phyloP scores from a whole-genome alignment of 129 eudicot genomes.

The Helianthus tuberosus region DNA sequence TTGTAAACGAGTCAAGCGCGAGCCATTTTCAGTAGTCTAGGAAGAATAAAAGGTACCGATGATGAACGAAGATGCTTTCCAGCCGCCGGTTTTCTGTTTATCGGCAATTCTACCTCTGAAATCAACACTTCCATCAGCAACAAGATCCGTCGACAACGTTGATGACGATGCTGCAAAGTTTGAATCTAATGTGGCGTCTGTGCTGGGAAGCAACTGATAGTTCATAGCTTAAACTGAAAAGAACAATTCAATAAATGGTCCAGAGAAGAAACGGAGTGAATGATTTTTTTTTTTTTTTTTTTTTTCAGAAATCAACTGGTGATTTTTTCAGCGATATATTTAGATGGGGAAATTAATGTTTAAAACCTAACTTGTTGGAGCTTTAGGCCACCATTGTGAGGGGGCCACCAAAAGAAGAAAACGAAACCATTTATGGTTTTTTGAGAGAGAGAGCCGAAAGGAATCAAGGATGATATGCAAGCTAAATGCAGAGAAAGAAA shows the following conservation, averaged over 20 bases:
- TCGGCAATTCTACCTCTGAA: constrained; percentile 61
- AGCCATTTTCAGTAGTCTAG: too few relatives aligned
- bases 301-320: not conserved
- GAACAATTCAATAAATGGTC: not conserved
- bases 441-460: too few relatives aligned
- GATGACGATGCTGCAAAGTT: constrained; percentile 5
- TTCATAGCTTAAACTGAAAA: not conserved
- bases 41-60: constrained; percentile 40
- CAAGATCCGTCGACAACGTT: constrained; percentile 37
- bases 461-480: too few relatives aligned
- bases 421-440: too few relatives aligned
- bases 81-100: constrained; percentile 67
- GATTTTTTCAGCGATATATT: constrained; percentile 8
- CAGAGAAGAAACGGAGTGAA: constrained; percentile 23
- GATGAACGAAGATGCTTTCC: constrained; percentile 75
- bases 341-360: too few relatives aligned
- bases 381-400: too few relatives aligned
- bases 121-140: constrained; percentile 53
- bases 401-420: too few relatives aligned
- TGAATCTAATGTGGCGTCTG: constrained; percentile 17
- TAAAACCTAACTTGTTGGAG: too few relatives aligned
- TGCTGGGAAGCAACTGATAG: constrained; percentile 20
- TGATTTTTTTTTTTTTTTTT: not conserved
- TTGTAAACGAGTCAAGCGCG: too few relatives aligned
- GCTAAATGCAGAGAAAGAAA: too few relatives aligned